Percentiles rank a stretch among this genome's conserved stretches.
Evolutionary conservation across 2,329 filamentous ascomycete genomes (phyloP).

Genomic region (Cladophialophora chaetospira): DNA sequence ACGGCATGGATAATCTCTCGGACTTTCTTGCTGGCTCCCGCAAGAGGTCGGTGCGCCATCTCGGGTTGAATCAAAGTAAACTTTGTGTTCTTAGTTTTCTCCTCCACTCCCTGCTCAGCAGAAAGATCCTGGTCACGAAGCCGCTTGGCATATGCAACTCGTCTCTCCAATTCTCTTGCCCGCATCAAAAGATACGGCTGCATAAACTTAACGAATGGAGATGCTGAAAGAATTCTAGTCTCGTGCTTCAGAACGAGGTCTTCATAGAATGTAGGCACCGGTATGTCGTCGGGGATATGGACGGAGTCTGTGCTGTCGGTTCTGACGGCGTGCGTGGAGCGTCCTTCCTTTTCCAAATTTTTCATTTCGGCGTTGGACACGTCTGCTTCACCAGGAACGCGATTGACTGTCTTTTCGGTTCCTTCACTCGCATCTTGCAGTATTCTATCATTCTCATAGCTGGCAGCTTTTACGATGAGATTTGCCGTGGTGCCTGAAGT

Average conservation of each 20-base stretch:
- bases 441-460: background rate
- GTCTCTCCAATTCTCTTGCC: slow-evolving; percentile 84
- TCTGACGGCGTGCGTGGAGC: slow-evolving; percentile 19
- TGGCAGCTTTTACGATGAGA: background rate
- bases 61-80: slow-evolving; percentile 93
- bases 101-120: slow-evolving; percentile 52
- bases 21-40: slow-evolving; percentile 79
- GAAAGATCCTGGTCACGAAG: slow-evolving; percentile 70
- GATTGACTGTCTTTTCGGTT: slow-evolving; percentile 20
- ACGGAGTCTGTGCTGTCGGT: slow-evolving; percentile 50
- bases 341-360: slow-evolving; percentile 20
- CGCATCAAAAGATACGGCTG: slow-evolving; percentile 92
- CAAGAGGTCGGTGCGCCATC: slow-evolving; percentile 85
- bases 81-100: slow-evolving; percentile 66
- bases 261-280: slow-evolving; percentile 89
- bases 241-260: slow-evolving; percentile 92
- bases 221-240: slow-evolving; percentile 90
- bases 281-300: slow-evolving; percentile 73
- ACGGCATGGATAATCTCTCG: slow-evolving; percentile 93
- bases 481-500: background rate
- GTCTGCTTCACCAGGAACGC: slow-evolving; percentile 5
- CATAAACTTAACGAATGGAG: slow-evolving; percentile 92
- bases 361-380: slow-evolving; percentile 27
- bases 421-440: slow-evolving; percentile 15
- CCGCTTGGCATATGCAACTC: slow-evolving; percentile 77